Evolutionary conservation across 352 stramenopile species (phyloP).

Genomic region (Globisporangium okanoganense): DNA sequence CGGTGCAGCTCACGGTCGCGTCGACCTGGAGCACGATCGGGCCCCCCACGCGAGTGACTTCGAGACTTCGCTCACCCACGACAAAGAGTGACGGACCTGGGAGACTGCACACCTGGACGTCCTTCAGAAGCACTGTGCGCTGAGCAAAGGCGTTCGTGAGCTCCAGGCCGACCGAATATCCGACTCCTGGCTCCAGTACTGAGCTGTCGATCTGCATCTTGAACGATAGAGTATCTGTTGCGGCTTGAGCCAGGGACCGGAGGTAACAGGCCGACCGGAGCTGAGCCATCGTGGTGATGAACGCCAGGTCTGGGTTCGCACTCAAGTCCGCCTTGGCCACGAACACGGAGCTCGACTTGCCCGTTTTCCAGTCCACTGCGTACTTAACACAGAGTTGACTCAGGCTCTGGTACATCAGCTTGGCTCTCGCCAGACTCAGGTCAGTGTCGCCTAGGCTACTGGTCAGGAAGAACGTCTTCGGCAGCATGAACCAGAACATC

Average conservation of each 20-base stretch:
- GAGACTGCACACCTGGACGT: constrained; percentile 30
- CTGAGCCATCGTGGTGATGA: constrained; percentile 39
- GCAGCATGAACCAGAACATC: constrained; percentile 41
- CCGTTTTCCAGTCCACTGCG: constrained; percentile 29
- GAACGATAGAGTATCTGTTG: constrained; percentile 18
- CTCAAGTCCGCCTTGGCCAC: constrained; percentile 29
- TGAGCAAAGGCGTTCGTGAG: constrained; percentile 63
- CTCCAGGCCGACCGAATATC: constrained; percentile 45
- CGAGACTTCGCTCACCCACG: constrained; percentile 33
- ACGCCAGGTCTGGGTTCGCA: constrained; percentile 17
- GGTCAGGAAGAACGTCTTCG: constrained; percentile 16
- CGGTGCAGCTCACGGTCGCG: constrained; percentile 39
- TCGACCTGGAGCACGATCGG: constrained; percentile 42
- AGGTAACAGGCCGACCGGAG: constrained; percentile 52
- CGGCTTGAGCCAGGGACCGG: constrained; percentile 25
- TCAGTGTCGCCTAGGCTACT: not conserved
- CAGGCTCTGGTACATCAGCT: constrained; percentile 30
- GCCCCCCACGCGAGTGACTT: constrained; percentile 31
- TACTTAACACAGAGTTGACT: constrained; percentile 51
- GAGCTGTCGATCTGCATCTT: constrained; percentile 44
- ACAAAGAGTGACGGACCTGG: constrained; percentile 48
- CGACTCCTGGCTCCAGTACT: constrained; percentile 27
- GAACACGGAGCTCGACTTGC: constrained; percentile 22
- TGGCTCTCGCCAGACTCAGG: constrained; percentile 6
- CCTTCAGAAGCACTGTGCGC: constrained; percentile 18